Evolutionary conservation across 1,284 basidiomycete species (phyloP).

Genomic region (Leucoagaricus sp.): DNA sequence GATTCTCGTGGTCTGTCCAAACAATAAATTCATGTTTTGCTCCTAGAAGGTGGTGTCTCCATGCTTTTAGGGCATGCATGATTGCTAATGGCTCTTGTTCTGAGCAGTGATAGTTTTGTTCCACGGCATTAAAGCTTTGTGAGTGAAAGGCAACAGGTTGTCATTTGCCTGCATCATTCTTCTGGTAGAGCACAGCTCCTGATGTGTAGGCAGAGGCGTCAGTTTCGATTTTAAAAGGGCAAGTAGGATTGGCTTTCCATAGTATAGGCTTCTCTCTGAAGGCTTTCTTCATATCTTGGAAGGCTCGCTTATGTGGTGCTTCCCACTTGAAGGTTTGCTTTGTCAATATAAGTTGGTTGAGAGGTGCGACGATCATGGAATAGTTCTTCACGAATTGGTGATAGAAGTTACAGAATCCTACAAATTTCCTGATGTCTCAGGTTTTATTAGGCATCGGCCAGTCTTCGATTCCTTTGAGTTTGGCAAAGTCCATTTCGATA

Average conservation of each 20-base stretch:
- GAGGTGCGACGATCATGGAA: not conserved
- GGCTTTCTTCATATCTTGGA: constrained; percentile 22
- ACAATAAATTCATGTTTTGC: constrained; percentile 28
- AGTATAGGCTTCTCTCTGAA: constrained; percentile 24
- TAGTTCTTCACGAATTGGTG: constrained; percentile 2
- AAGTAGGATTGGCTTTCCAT: constrained; percentile 18
- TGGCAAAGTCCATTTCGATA: not conserved
- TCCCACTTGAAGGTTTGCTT: constrained; percentile 6
- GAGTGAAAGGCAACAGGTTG: constrained; percentile 33
- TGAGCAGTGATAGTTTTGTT: constrained; percentile 48
- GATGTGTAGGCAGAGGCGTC: constrained; percentile 31
- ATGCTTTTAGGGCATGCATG: constrained; percentile 37
- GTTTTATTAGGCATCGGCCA: constrained; percentile 28
- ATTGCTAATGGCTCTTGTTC: constrained; percentile 50
- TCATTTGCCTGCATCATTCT: constrained; percentile 26
- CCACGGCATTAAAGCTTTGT: constrained; percentile 26
- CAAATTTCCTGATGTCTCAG: constrained; percentile 24
- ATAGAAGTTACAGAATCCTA: constrained; percentile 25
- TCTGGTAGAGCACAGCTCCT: constrained; percentile 30
- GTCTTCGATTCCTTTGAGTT: constrained; percentile 21
- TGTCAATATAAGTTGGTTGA: constrained; percentile 1
- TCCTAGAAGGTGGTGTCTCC: constrained; percentile 41
- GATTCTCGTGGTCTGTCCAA: constrained; percentile 45
- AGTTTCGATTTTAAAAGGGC: constrained; percentile 28
- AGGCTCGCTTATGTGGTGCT: not conserved